Base-by-base conservation (phyloP, 2,329 filamentous ascomycete species). In the Aspergillus nomiae region DNA sequence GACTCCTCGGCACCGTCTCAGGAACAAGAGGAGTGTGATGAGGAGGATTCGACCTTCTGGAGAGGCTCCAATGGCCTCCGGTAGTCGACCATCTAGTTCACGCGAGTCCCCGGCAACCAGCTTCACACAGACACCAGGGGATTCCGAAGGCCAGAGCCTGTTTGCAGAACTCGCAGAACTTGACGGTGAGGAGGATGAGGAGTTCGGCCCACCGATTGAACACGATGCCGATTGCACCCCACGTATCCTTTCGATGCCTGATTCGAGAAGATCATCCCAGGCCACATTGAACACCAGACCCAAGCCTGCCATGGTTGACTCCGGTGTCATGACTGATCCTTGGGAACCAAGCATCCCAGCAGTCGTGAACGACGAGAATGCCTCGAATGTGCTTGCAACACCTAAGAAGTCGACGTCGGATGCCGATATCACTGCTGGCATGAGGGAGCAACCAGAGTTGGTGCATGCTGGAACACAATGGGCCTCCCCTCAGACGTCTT, bases 101-200 rank as follows among this genome's bases (percentile, higher is more conserved):
- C 81, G 80, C 62, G 82, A 85, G 65, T 84, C 81, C n/a, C 85
- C 85, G 12, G 83, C 84, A 11, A 74, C 81, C 32, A 86, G 83
- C 69, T 80, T 85, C 67, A 79, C 78, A 51, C 81, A 80, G 62
- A 80, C 79, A 58, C 73, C 78, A 36, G 79, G 77, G 48, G 81
- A 80, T n/a, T 78, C 81, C 57, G 81, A 82, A 66, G 85, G 87
- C 19, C 92, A 97, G 81, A 98, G 91, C 72, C 83, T 99, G 57
- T 96, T 95, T 75, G 93, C 93, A 46, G 95, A 99, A 77, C 85
- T 99, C 48, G 92, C 91, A 59, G 92, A 92, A 68, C 82, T 97
- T 50, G 90, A 87, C 65, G 87, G 88, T 61, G 82, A 73, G 67
- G 90, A 90, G 69, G 91, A 92, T 65, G 91, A 92, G 9, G 89